Evolutionary conservation across 1,139 yeast species (phyloP).

Genomic region (Magnusiomyces starmeri): DNA sequence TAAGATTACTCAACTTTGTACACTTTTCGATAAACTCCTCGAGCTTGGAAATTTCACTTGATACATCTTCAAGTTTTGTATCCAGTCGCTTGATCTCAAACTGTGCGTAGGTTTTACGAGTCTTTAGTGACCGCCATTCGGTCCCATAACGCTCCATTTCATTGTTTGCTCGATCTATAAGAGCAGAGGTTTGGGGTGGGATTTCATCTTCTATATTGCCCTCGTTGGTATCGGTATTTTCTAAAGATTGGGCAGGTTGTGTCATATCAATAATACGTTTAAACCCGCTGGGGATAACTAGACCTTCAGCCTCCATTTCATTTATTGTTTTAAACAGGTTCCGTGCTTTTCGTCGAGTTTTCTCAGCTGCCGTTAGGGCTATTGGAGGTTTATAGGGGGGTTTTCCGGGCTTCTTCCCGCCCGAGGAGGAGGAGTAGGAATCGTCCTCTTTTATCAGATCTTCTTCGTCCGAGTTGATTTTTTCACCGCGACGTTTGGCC

Average conservation of each 20-base stretch:
- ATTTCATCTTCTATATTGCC: conserved; percentile 7
- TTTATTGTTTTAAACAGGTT: conserved; percentile 35
- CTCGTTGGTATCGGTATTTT: neutral
- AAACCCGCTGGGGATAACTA: conserved; percentile 35
- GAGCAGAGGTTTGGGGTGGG: conserved; percentile 6
- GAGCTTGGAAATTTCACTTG: conserved; percentile 16
- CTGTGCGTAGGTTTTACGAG: conserved; percentile 22
- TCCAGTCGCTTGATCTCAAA: conserved; percentile 22
- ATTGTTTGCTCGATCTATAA: conserved; percentile 24
- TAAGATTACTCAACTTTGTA: conserved; percentile 21
- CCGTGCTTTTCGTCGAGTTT: conserved; percentile 20
- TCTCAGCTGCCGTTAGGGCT: conserved; percentile 24
- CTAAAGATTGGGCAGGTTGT: conserved; percentile 17
- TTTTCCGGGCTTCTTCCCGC: neutral
- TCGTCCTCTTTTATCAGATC: conserved; percentile 12
- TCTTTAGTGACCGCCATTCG: conserved; percentile 28
- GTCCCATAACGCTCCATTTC: conserved; percentile 25
- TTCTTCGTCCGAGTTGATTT: conserved; percentile 19
- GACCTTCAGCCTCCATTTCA: conserved; percentile 35
- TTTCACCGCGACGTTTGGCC: conserved; percentile 21
- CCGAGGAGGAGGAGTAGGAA: conserved; percentile 1
- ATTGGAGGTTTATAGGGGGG: too few species aligned
- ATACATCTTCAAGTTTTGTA: conserved; percentile 19
- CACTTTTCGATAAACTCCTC: conserved; percentile 17
- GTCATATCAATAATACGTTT: conserved; percentile 31